phyloP scores from a whole-genome alignment of 1,284 basidiomycete genomes.

The Cystobasidium slooffiae region DNA sequence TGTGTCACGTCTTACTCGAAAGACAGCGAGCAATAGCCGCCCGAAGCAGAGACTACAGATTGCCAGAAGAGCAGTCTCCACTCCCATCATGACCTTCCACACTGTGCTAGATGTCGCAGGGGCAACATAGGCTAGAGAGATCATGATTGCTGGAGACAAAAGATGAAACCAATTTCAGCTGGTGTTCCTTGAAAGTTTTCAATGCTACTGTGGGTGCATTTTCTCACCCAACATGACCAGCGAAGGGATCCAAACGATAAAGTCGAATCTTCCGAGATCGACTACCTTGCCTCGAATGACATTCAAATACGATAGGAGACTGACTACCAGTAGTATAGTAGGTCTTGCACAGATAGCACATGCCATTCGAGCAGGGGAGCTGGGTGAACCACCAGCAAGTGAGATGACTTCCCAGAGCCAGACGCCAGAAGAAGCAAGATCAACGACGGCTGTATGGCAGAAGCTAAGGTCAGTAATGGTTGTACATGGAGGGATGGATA shows the following conservation, averaged over 20 bases:
- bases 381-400: conserved; percentile 19
- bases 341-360: conserved; percentile 42
- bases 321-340: conserved; percentile 42
- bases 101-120: conserved; percentile 19
- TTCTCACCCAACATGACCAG: conserved; percentile 30
- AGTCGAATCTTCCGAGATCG: conserved; percentile 35
- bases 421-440: conserved; percentile 30
- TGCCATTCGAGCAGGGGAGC: conserved; percentile 38
- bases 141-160: conserved; percentile 20
- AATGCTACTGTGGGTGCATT: neutral
- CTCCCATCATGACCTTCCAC: conserved; percentile 41
- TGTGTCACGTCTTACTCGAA: conserved; percentile 38
- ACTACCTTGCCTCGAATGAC: conserved; percentile 41
- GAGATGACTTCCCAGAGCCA: conserved; percentile 44
- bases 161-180: neutral
- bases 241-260: conserved; percentile 44
- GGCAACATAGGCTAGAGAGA: conserved; percentile 39
- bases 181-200: neutral
- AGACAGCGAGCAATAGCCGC: conserved; percentile 41
- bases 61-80: conserved; percentile 20
- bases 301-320: conserved; percentile 43
- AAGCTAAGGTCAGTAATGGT: neutral
- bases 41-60: conserved; percentile 43
- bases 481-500: neutral
- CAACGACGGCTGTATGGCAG: conserved; percentile 23